Base-by-base conservation (phyloP, 2,329 filamentous ascomycete genomes). In the Alternaria arbusti region DNA sequence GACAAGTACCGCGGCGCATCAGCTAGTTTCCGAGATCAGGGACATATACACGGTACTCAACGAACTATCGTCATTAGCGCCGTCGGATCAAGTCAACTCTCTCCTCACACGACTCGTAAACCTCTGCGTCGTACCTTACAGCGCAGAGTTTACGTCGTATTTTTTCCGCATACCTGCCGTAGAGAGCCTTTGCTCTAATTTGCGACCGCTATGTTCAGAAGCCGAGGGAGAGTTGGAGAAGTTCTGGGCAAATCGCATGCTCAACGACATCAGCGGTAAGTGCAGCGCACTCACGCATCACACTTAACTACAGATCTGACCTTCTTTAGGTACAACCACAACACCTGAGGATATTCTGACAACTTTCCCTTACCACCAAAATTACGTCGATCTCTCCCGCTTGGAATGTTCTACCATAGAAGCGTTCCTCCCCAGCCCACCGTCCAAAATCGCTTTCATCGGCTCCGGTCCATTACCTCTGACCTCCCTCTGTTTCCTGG, bases 401-500 rank as follows among this genome's bases (percentile, higher is more conserved):
- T 77, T 86, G 43, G 85, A 86, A 70, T 76, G 84, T 23, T 75
- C 75, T 23, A 78, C 82, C 9, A 74, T 86, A 5, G 63, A 74
- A 12, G 76, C 81, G 5, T 81, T 81, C 17, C 68, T 77, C 15
- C 64, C 64, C 1, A 45, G 65, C 15, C 7, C n/a, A 3, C 79
- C 80, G 0, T 62, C 61, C 1, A 78, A 70, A 7, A 76, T 86
- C 17, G 82, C 82, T 2, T 86, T 86, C 66, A 79, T 87, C 5
- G 85, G 85, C 12, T 85, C 82, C 0, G 85, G 85, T 0, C 84
- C 84, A 0, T 69, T 86, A 2, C 85, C 85, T 0, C 68, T 86
- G 15, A 85, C 84, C 0, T 83, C 82, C 0, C 69, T 86, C 4
- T 85, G 83, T 61, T 73, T 86, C 3, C 64, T 81, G 13, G 68